phyloP scores from a whole-genome alignment of 345 rosid genomes.

The Gossypium australe region DNA sequence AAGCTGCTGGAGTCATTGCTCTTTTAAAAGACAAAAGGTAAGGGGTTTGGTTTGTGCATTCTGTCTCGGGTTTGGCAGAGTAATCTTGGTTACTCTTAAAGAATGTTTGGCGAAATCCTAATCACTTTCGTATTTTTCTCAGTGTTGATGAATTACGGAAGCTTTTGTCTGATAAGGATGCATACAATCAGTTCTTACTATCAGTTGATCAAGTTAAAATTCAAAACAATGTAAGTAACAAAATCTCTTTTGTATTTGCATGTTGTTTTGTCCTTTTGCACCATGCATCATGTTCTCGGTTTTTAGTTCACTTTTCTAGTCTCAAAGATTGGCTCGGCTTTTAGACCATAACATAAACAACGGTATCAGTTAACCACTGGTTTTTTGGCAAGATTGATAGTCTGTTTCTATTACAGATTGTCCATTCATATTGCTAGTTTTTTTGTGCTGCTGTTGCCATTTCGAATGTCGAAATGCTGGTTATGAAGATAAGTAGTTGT shows the following conservation, averaged over 20 bases:
- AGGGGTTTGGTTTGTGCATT: conserved; percentile 1
- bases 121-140: conserved; percentile 20
- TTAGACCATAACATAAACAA: conserved; percentile 1
- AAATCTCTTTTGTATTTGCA: not conserved
- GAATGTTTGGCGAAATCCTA: conserved; percentile 1
- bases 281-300: not conserved
- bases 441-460: not conserved
- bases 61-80: not conserved
- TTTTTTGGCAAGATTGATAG: not conserved
- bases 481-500: not conserved
- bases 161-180: conserved; percentile 79
- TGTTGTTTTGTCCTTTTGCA: conserved; percentile 3
- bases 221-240: conserved; percentile 73
- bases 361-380: not conserved
- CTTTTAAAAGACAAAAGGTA: conserved; percentile 74
- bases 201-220: conserved; percentile 85
- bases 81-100: not conserved
- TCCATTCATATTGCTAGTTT: not conserved
- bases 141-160: conserved; percentile 86
- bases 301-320: not conserved
- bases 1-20: conserved; percentile 61
- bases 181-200: conserved; percentile 65
- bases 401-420: not conserved
- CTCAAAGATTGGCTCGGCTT: not conserved
- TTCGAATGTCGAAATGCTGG: not conserved